Base-by-base conservation (phyloP, 768 basidiomycete genomes). In the Suillus decipiens region DNA sequence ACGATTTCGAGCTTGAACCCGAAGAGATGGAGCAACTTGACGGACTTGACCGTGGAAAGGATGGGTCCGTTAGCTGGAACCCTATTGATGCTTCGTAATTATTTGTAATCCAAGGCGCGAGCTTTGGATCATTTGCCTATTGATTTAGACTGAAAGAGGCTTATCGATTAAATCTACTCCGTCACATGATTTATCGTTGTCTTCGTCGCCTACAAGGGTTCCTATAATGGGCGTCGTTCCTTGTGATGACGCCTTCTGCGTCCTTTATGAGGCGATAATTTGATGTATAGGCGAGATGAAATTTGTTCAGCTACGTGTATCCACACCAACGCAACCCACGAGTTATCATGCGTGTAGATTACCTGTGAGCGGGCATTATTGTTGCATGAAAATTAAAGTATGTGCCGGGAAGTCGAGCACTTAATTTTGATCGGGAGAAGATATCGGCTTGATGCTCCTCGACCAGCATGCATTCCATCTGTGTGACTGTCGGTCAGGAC, bases 21-120 rank as follows among this genome's bases (percentile, higher is more conserved):
- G 86, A 86, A 50, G 93, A 95, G 60, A 85, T 96, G 80, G 68
- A 69, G 1, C 74, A 72, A 33, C 77, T 97, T 14, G 87, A 95
- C 71, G 78, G 73, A 0, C 79, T 96, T 1, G 93, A 96, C 71
- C 76, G 79, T 57, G 95, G 92, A 0, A 81, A 86, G 58, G 82
- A 79, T 0, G 94, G 94, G 2, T 86, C 89, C 0, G 76, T 91
- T 50, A 88, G 84, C 64, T 96, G 94, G 95, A 93, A 96, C 70
- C 93, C 93, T 7, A 84, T 94, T 36, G 81, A 90, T 67, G 72
- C 69, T 7, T 66, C 75, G 34, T 75, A 71, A 75, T 53, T 33
- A n/a, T 53, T 19, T 3, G 28, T 28, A 39, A 4, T 56, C 5
- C 19, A 53, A 51, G 10, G 51, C 33, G 10, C 5, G 17, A 57